Percentiles rank a stretch among this genome's conserved stretches.
Conservation (phyloP, 1,139 yeast species). For the Zygosaccharomyces sapae region DNA sequence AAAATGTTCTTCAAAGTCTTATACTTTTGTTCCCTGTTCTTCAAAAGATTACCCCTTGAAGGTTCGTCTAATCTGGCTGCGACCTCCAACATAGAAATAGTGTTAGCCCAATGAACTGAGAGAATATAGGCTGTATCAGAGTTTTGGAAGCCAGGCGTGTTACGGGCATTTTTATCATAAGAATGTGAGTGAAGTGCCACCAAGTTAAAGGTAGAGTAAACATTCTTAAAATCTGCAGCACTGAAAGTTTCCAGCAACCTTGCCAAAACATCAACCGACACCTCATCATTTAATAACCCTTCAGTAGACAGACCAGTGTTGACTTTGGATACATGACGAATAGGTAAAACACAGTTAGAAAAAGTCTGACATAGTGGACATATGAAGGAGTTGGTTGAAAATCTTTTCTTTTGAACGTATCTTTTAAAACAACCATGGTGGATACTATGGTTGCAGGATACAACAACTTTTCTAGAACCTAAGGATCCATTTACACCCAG, state of each 20-base stretch:
- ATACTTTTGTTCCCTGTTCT: slow-evolving; percentile 36
- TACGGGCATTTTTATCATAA: slow-evolving; percentile 25
- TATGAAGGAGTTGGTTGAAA: slow-evolving; percentile 35
- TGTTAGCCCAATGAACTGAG: slow-evolving; percentile 46
- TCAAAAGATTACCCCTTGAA: slow-evolving; percentile 39
- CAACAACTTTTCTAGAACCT: slow-evolving; percentile 40
- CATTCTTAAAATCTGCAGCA: slow-evolving; percentile 16
- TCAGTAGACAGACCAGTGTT: slow-evolving; percentile 15
- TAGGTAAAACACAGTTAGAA: slow-evolving; percentile 41
- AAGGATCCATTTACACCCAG: slow-evolving; percentile 31
- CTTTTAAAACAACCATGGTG: slow-evolving; percentile 53
- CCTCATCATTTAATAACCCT: slow-evolving; percentile 11
- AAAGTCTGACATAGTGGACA: slow-evolving; percentile 66
- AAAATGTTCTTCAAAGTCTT: slow-evolving; percentile 36
- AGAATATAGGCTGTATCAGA: slow-evolving; percentile 25
- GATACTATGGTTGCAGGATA: slow-evolving; percentile 69
- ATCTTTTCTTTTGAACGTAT: slow-evolving; percentile 37
- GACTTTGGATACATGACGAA: slow-evolving; percentile 18
- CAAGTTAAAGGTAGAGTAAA: slow-evolving; percentile 20
- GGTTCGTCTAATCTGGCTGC: slow-evolving; percentile 45
- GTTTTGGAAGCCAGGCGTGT: slow-evolving; percentile 17
- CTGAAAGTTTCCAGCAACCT: slow-evolving; percentile 17
- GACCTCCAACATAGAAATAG: slow-evolving; percentile 55
- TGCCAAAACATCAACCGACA: slow-evolving; percentile 16
- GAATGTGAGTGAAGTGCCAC: slow-evolving; percentile 23